phyloP scores from a whole-genome alignment of 148 eudicot species.

The Rhododendron kiyosumense region DNA sequence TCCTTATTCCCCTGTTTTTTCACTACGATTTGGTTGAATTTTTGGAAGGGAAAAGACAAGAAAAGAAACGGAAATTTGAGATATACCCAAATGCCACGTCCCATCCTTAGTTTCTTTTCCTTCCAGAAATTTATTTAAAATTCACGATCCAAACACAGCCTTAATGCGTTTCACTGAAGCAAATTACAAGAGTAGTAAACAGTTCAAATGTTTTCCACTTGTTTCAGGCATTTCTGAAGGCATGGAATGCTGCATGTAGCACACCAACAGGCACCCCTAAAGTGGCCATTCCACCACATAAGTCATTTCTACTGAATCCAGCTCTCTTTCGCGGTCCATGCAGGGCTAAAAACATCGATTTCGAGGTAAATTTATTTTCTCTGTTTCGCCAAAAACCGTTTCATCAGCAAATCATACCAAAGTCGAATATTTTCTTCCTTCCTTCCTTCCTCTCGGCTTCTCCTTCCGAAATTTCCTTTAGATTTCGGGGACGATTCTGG shows the following conservation, averaged over 20 bases:
- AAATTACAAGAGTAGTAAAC: background rate
- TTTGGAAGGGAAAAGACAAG: background rate
- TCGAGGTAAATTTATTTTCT: slow-evolving; percentile 25
- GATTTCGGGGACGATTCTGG: slow-evolving; percentile 48
- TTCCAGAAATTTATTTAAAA: background rate
- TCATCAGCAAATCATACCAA: background rate
- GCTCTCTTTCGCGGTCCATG: slow-evolving; percentile 54
- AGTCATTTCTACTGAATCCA: slow-evolving; percentile 41
- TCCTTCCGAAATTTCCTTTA: slow-evolving; percentile 8
- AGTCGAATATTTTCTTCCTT: background rate
- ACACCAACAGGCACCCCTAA: slow-evolving; percentile 16
- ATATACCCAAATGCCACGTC: background rate
- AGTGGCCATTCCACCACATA: slow-evolving; percentile 33
- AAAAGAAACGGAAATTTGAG: background rate
- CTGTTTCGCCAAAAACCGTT: background rate
- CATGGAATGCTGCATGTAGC: slow-evolving; percentile 51
- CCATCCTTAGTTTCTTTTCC: background rate
- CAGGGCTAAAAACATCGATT: slow-evolving; percentile 35
- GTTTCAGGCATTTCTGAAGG: slow-evolving; percentile 48
- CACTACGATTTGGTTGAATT: background rate
- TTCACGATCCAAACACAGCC: background rate
- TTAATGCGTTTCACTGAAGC: background rate
- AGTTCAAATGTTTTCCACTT: background rate
- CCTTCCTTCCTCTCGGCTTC: background rate
- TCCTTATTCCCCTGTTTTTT: too few species aligned